Evolutionary conservation across 192 early-diverging fungal genomes (phyloP).

Genomic region (Backusella luteola): DNA sequence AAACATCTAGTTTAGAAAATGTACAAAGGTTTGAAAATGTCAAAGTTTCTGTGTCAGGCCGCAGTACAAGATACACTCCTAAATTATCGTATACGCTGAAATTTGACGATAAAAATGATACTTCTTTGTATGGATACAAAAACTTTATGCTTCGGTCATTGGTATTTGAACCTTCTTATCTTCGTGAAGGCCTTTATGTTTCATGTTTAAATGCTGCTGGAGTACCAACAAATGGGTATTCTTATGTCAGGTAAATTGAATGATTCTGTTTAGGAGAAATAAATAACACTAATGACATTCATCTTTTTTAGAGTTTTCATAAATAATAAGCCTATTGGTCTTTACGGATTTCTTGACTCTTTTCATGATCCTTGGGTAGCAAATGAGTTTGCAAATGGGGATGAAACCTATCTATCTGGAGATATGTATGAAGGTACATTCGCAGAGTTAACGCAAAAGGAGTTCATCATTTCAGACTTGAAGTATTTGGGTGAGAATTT

Average conservation of each 20-base stretch:
- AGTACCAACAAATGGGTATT: not conserved
- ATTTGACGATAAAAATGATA: not conserved
- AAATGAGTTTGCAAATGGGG: not conserved
- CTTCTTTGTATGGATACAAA: not conserved
- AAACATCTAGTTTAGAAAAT: not conserved
- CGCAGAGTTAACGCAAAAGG: no score
- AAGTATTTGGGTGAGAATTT: not conserved
- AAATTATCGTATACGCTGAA: constrained; percentile 5
- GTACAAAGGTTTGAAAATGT: not conserved
- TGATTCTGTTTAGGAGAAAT: not conserved
- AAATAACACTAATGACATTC: not conserved
- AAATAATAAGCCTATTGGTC: constrained; percentile 3
- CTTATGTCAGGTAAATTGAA: constrained; percentile 2
- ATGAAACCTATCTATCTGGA: not conserved
- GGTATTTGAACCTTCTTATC: constrained; percentile 6
- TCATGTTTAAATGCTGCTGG: not conserved
- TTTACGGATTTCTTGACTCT: constrained; percentile 5
- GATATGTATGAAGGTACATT: constrained; percentile 12
- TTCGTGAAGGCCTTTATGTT: constrained; percentile 5
- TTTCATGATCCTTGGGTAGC: constrained; percentile 4
- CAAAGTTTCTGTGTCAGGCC: not conserved
- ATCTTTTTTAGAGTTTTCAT: constrained; percentile 13
- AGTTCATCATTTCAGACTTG: not conserved
- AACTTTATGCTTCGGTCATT: constrained; percentile 10
- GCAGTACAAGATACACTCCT: not conserved